Evolutionary conservation across 1,139 yeast genomes (phyloP).

Genomic region (Casaregolazyma lundiana): DNA sequence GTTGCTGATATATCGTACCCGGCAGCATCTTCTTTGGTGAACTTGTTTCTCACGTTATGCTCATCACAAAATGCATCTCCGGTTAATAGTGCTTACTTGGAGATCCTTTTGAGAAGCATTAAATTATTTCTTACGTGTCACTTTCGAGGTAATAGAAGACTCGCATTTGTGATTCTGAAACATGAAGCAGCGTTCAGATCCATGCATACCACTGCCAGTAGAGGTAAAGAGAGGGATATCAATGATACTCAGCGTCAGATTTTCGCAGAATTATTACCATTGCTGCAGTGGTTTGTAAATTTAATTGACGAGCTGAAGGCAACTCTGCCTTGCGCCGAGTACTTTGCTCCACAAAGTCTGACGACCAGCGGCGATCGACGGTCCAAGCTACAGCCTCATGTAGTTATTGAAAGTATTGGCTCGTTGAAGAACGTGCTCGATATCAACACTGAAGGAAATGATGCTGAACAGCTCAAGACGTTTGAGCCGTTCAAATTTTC

Average conservation of each 20-base stretch:
- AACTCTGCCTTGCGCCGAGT: conserved; percentile 17
- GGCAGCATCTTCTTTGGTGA: conserved; percentile 54
- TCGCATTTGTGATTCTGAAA: conserved; percentile 31
- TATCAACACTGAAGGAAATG: conserved; percentile 20
- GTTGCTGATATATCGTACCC: conserved; percentile 45
- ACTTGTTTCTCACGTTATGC: conserved; percentile 45
- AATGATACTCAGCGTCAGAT: not conserved
- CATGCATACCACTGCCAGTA: conserved; percentile 8
- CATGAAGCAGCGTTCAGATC: conserved; percentile 25
- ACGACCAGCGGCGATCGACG: not conserved
- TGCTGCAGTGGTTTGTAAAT: conserved; percentile 16
- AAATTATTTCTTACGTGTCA: conserved; percentile 29
- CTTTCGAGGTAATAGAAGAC: conserved; percentile 28
- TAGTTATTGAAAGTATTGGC: conserved; percentile 25
- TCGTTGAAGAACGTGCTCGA: conserved; percentile 19
- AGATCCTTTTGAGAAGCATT: conserved; percentile 25
- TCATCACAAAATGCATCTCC: conserved; percentile 22
- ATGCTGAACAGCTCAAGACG: conserved; percentile 15
- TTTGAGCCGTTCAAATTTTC: conserved; percentile 50
- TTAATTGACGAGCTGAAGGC: conserved; percentile 16
- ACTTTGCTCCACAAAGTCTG: conserved; percentile 6
- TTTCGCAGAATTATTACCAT: conserved; percentile 4
- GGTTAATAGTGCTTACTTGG: conserved; percentile 46
- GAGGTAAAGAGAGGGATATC: conserved; percentile 12
- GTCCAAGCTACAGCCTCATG: conserved; percentile 23